phyloP scores from a whole-genome alignment of 192 early-diverging fungal species.

The Globomyces pollinis-pini region DNA sequence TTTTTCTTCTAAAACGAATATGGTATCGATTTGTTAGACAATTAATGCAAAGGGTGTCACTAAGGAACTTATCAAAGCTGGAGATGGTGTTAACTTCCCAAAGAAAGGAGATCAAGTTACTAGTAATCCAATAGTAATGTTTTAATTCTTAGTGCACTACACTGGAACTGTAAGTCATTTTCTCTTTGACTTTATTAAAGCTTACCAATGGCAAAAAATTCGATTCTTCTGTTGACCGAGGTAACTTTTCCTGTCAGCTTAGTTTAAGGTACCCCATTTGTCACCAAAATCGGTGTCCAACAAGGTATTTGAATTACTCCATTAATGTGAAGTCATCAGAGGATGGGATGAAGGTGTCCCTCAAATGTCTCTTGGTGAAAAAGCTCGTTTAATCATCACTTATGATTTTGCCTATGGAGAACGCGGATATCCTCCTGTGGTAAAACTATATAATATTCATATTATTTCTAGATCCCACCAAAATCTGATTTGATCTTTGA shows the following conservation, averaged over 20 bases:
- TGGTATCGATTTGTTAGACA: too few relatives aligned
- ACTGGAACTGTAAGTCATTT: conserved; percentile 8
- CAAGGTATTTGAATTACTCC: too few relatives aligned
- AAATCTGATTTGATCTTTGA: conserved; percentile 78
- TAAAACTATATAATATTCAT: too few relatives aligned
- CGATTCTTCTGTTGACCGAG: conserved; percentile 80
- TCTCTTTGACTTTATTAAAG: too few relatives aligned
- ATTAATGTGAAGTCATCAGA: too few relatives aligned
- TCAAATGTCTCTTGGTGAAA: conserved; percentile 86
- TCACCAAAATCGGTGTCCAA: conserved; percentile 82
- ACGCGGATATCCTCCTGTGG: conserved; percentile 58
- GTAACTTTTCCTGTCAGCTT: too few relatives aligned
- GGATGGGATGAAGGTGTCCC: conserved; percentile 80
- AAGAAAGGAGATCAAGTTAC: conserved; percentile 27
- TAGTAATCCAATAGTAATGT: not conserved
- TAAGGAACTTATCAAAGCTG: conserved; percentile 40
- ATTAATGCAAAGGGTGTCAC: conserved; percentile 33
- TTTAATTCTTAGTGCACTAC: conserved; percentile 1
- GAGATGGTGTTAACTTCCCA: conserved; percentile 49
- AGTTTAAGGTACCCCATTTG: too few relatives aligned
- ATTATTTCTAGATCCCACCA: conserved; percentile 81
- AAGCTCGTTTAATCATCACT: conserved; percentile 74
- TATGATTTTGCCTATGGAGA: conserved; percentile 80
- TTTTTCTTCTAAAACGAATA: too few relatives aligned
- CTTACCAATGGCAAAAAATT: conserved; percentile 73